Conservation (phyloP, 441 rosid species). For the Euphorbia corollata region DNA sequence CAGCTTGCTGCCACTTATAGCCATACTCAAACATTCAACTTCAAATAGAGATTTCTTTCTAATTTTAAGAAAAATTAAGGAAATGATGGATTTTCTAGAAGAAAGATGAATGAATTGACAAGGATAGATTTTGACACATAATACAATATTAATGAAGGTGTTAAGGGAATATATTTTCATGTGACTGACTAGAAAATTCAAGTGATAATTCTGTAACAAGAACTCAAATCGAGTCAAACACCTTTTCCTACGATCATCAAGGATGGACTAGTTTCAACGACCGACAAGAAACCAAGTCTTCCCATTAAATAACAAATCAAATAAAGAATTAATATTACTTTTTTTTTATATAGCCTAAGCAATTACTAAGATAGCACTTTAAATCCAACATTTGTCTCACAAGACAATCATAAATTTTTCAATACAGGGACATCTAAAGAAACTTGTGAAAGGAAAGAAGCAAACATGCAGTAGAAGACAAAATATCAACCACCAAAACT, state of each 20-base stretch:
- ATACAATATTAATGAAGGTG: neutral
- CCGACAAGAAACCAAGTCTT: neutral
- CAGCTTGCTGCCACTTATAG: neutral
- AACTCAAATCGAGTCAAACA: neutral
- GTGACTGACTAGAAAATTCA: too few relatives aligned
- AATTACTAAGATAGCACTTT: neutral
- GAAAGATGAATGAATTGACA: neutral
- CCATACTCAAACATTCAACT: too few relatives aligned
- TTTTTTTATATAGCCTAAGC: neutral
- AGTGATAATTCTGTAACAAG: neutral
- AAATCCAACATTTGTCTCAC: neutral
- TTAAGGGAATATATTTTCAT: neutral
- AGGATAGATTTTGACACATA: neutral
- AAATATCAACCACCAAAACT: neutral
- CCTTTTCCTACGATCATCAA: neutral
- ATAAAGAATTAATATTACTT: neutral
- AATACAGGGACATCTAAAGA: too few relatives aligned
- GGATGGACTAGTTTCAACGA: neutral
- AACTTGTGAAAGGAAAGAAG: neutral
- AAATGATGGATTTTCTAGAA: neutral
- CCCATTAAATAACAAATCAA: neutral
- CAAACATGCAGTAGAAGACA: neutral
- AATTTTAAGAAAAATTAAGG: neutral
- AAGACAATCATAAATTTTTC: neutral
- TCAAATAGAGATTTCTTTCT: neutral